Percentiles rank a stretch among this genome's conserved stretches.
Conservation (phyloP, 1,284 basidiomycete genomes). For the Marasmius fiardii region DNA sequence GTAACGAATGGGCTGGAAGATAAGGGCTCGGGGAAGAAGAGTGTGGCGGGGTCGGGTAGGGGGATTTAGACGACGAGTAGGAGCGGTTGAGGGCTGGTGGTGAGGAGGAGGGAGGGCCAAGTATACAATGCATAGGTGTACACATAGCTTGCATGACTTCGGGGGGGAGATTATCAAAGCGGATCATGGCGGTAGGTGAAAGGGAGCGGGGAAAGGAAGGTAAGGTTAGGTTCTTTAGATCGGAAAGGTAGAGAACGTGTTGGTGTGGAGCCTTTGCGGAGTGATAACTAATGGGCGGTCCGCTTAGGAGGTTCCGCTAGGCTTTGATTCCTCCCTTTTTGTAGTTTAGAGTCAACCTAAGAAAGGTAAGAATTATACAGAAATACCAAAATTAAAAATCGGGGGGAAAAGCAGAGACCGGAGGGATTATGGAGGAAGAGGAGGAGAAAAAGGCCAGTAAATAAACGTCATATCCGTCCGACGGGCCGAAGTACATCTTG, state of each 20-base stretch:
- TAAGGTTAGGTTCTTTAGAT: not conserved
- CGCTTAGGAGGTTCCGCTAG: too few relatives aligned
- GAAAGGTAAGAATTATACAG: too few relatives aligned
- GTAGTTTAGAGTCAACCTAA: too few relatives aligned
- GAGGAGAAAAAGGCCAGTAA: too few relatives aligned
- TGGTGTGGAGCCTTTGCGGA: not conserved
- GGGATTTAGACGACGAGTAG: conserved; percentile 10
- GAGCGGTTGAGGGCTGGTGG: conserved; percentile 20
- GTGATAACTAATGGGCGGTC: too few relatives aligned
- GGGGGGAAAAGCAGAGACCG: too few relatives aligned
- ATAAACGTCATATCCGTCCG: too few relatives aligned
- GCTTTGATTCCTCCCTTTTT: too few relatives aligned
- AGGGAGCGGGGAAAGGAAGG: not conserved
- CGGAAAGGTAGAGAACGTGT: not conserved
- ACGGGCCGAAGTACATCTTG: too few relatives aligned
- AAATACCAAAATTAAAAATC: too few relatives aligned
- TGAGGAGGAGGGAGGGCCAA: conserved; percentile 34
- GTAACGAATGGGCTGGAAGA: not conserved
- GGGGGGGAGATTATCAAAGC: conserved; percentile 63
- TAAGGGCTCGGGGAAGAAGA: conserved; percentile 12
- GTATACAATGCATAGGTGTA: conserved; percentile 73
- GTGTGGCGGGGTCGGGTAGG: conserved; percentile 1
- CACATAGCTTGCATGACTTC: conserved; percentile 78
- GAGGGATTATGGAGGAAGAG: too few relatives aligned
- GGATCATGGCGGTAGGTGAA: conserved; percentile 49